Percentiles rank a stretch among this genome's conserved stretches.
These are phyloP conservation scores for Codiaeum variegatum DNA, from an alignment of 441 rosid species.

Conservation along the genomic window DNA sequence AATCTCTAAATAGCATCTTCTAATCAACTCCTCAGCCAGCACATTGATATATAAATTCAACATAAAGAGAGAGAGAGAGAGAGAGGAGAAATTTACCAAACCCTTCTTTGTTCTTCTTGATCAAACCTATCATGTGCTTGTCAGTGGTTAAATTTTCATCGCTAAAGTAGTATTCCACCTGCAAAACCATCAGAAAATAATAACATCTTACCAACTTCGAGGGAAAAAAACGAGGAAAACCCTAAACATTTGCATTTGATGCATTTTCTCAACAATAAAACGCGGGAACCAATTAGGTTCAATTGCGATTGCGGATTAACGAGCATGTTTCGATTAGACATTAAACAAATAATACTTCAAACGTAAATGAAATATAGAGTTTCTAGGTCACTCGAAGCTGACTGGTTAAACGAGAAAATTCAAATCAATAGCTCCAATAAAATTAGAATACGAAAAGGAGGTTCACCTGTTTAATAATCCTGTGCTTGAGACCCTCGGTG, in stretches of 20 bases:
- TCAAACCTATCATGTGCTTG: slow-evolving; percentile 57
- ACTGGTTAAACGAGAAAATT: background rate
- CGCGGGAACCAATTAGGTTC: background rate
- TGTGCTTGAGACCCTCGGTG: slow-evolving; percentile 54
- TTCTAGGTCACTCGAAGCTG: background rate
- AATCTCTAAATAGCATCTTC: background rate
- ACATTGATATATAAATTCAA: background rate
- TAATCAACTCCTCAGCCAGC: background rate
- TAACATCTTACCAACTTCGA: too few species aligned
- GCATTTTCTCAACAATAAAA: background rate
- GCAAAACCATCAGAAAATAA: slow-evolving; percentile 16
- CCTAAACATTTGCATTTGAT: too few species aligned
- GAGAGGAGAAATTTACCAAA: slow-evolving; percentile 47
- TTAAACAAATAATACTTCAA: background rate
- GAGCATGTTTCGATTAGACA: background rate
- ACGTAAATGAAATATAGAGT: background rate
- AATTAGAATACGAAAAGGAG: background rate
- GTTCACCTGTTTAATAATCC: slow-evolving; percentile 74
- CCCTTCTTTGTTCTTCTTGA: slow-evolving; percentile 75
- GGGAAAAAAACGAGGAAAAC: background rate
- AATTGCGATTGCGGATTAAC: background rate
- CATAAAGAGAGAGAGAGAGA: background rate
- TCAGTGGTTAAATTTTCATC: slow-evolving; percentile 84
- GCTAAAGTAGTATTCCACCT: slow-evolving; percentile 94
- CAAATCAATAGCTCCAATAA: background rate